phyloP scores from a whole-genome alignment of 345 rosid species.

The Eucalyptus microcorys region DNA sequence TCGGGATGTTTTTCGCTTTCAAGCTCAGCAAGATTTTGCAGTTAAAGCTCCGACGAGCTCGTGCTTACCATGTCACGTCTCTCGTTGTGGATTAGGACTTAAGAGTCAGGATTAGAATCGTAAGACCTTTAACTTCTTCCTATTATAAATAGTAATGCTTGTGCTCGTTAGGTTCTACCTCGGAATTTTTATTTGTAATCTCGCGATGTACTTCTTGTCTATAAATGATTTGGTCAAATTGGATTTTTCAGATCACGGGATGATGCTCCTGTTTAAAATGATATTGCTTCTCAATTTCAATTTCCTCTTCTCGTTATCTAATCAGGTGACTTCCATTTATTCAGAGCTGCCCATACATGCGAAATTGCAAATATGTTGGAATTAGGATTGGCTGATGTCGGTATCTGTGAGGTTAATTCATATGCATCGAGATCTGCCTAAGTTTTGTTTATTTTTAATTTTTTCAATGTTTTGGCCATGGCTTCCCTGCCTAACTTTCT shows the following conservation, averaged over 20 bases:
- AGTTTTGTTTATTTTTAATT: background rate
- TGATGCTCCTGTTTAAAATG: background rate
- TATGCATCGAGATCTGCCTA: background rate
- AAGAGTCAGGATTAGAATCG: too few relatives aligned
- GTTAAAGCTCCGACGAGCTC: background rate
- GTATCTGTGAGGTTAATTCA: background rate
- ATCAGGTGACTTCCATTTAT: background rate
- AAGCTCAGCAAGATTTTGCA: background rate
- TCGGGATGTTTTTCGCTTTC: background rate
- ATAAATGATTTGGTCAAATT: background rate
- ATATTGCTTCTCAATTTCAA: background rate
- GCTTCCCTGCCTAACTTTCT: background rate
- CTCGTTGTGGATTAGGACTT: background rate
- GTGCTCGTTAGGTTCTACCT: background rate
- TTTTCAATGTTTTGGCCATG: background rate
- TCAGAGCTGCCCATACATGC: background rate
- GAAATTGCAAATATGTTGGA: background rate
- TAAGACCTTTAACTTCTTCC: background rate
- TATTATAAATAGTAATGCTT: background rate
- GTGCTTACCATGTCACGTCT: background rate
- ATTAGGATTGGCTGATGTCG: background rate
- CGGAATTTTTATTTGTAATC: background rate
- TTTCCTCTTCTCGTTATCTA: background rate
- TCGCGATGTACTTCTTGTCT: background rate
- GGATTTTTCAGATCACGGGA: background rate